A percentile compares a stretch with the other conserved stretches of the same genome.
These are phyloP conservation scores for Colletotrichum sp. DNA, from an alignment of 2,329 filamentous ascomycete genomes.

Conservation along the genomic window DNA sequence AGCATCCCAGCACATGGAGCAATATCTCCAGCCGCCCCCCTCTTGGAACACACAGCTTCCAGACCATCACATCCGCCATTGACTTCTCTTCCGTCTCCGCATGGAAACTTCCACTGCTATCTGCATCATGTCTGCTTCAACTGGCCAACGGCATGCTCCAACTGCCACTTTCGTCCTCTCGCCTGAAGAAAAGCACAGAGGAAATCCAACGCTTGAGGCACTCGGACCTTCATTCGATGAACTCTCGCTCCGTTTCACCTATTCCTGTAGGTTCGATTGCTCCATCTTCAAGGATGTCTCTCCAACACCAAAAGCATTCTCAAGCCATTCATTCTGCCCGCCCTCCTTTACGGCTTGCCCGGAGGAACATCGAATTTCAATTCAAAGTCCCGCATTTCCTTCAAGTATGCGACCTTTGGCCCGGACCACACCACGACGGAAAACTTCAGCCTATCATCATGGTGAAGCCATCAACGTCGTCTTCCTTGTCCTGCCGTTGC, in stretches of 20 bases:
- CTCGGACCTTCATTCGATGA: constrained; percentile 10
- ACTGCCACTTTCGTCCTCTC: neutral
- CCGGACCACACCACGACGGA: neutral
- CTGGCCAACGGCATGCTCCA: neutral
- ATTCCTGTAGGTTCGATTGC: neutral
- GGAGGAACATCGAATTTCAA: neutral
- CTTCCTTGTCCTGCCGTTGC: neutral
- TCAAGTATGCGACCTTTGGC: neutral
- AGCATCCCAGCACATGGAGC: neutral
- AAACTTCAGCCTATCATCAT: neutral
- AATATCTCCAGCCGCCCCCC: neutral
- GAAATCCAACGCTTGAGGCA: constrained; percentile 6
- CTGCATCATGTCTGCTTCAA: constrained; percentile 6
- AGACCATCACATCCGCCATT: neutral
- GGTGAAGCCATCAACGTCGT: neutral
- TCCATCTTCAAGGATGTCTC: neutral
- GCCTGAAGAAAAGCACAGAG: constrained; percentile 12
- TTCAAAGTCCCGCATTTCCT: neutral
- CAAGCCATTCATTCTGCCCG: neutral
- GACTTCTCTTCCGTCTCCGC: neutral
- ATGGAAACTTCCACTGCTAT: neutral
- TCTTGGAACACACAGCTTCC: neutral
- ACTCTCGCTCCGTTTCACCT: constrained; percentile 15
- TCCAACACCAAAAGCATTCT: neutral
- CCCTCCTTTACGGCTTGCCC: constrained; percentile 7